Evolutionary conservation across 495 filamentous ascomycete species (phyloP).

Genomic region (Aspergillus sparsus): DNA sequence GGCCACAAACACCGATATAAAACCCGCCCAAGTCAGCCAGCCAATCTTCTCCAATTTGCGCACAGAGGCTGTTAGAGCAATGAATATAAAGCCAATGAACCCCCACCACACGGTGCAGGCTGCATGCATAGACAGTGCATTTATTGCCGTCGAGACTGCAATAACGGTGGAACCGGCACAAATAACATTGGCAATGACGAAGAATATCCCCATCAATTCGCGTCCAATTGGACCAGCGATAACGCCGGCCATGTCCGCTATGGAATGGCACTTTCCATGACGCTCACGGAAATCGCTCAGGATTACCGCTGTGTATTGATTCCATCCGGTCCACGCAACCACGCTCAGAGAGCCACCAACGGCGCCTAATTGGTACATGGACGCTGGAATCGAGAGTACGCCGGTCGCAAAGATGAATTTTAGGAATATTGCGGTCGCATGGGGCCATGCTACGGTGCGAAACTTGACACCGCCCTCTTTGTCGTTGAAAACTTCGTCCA

Average conservation of each 20-base stretch:
- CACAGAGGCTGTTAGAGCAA: conserved; percentile 51
- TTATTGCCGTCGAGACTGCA: conserved; percentile 51
- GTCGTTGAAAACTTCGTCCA: conserved; percentile 54
- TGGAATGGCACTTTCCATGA: conserved; percentile 47
- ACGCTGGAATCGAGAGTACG: conserved; percentile 60
- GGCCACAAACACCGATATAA: conserved; percentile 45
- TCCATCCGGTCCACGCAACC: conserved; percentile 60
- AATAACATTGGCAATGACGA: conserved; percentile 51
- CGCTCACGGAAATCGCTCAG: conserved; percentile 41
- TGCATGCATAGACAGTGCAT: conserved; percentile 50
- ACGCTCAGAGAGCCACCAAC: conserved; percentile 58
- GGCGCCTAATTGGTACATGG: conserved; percentile 64
- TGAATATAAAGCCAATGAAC: conserved; percentile 59
- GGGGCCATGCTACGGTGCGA: conserved; percentile 59
- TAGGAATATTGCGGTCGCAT: conserved; percentile 58
- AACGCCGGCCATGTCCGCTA: conserved; percentile 69
- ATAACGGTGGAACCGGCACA: conserved; percentile 51
- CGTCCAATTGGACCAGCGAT: conserved; percentile 57
- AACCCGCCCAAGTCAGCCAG: conserved; percentile 51
- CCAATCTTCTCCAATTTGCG: conserved; percentile 46
- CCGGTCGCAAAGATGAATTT: conserved; percentile 56
- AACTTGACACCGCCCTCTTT: conserved; percentile 54
- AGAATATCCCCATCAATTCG: conserved; percentile 45
- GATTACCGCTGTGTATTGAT: conserved; percentile 50
- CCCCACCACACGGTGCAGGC: conserved; percentile 50